Base-by-base conservation (phyloP, 2,329 filamentous ascomycete genomes). In the Podosphaera xanthii region DNA sequence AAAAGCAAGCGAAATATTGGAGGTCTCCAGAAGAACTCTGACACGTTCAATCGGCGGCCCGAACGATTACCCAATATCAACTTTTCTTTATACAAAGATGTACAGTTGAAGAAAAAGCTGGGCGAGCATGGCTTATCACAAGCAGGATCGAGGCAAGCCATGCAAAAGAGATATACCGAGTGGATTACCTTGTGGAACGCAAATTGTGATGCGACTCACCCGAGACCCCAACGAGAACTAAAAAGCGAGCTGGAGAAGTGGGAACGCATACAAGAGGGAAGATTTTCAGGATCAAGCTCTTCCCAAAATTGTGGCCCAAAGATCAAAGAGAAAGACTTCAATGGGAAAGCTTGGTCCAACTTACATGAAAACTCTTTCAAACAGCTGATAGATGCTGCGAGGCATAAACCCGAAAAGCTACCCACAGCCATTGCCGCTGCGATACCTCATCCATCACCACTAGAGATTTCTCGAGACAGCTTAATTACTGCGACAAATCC, bases 121-220 rank as follows among this genome's bases (percentile, higher is more conserved):
- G 70, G 75, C 22, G 88, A 95, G 2, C 75, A 92, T 0, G 88
- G 90, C 0, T 82, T 97, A 60, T 83, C 87, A 0, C 78, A 76
- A 8, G 75, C 73, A 61, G 92, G 92, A 0, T 71, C 77, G 0
- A 84, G 84, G 53, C 73, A 77, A 53, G 75, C 90, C 1, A 74
- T 97, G 59, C 84, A 91, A 68, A 79, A 77, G 63, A 80, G 94
- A 22, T 90, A 97, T 67, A 87, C 80, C 33, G 92, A 98, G 70
- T 98, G 90, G 90, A 77, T 92, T 58, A 96, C 92, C 44, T 73
- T 98, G 22, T 96, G 88, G 85, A 98, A 98, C 70, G 87, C 94
- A 9, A 98, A 98, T 69, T 95, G 89, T 71, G 92, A 98, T 70
- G 85, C 90, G 1, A 79, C 78, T 42, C 74, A 75, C 1, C 88